A percentile compares a stretch with the other conserved stretches of the same genome.
These are phyloP conservation scores for Citrus maxima DNA, from an alignment of 345 rosid species.

Conservation along the genomic window DNA sequence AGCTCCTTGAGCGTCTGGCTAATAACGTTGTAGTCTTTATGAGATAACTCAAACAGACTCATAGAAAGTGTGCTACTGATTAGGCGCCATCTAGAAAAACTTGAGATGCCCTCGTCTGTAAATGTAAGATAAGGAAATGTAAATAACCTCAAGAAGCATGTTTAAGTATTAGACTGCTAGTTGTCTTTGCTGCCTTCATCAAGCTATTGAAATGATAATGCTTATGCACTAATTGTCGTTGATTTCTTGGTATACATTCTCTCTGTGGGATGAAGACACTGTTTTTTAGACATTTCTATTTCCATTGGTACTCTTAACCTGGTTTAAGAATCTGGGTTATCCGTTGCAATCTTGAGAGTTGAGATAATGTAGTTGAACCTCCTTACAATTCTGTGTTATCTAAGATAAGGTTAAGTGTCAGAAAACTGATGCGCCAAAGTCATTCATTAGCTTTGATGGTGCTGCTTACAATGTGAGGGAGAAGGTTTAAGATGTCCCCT, in stretches of 20 bases:
- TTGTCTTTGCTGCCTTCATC: background rate
- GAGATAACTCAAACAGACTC: background rate
- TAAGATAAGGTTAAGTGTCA: background rate
- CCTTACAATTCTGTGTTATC: background rate
- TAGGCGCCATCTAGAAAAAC: background rate
- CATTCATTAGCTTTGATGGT: background rate
- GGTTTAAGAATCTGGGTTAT: background rate
- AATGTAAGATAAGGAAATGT: background rate
- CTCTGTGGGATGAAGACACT: background rate
- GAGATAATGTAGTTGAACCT: background rate
- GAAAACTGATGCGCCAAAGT: background rate
- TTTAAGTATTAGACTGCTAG: background rate
- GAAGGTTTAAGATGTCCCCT: background rate
- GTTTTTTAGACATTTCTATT: background rate
- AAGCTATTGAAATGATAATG: background rate
- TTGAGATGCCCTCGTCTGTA: background rate
- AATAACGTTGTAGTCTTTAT: background rate
- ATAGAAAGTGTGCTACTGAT: background rate
- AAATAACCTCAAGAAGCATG: background rate
- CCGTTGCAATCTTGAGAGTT: background rate
- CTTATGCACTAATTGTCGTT: background rate
- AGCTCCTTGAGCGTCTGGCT: background rate
- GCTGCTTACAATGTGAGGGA: background rate
- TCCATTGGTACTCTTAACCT: background rate
- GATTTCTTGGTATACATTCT: background rate